Base-by-base conservation (phyloP, 306 rosid species). In the Quercus rubra region DNA sequence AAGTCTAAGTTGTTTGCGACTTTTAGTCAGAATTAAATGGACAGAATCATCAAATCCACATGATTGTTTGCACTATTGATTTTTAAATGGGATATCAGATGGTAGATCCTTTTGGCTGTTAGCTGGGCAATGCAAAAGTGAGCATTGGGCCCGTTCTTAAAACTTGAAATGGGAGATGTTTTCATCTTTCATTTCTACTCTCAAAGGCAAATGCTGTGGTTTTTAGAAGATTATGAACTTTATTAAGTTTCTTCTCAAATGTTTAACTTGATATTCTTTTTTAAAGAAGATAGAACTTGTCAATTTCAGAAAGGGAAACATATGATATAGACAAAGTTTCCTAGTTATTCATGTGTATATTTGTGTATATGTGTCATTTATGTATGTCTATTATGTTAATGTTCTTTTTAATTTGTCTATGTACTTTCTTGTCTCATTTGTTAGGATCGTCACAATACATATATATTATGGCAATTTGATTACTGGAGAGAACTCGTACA, bases 361-460 rank as follows among this genome's bases (percentile, higher is more conserved):
- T 72, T 81, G 71, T 67, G 25, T 74, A 19, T 49, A 54, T 63
- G 25, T 43, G 43, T 64, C 49, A 20, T 9, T 11, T 55, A 23
- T 3, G 4, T 35, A 59, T 63, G 4, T 33, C 30, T 75, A 27
- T 20, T 20, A 27, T 31, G n/a, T 62, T 38, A 28, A 62, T 52
- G 77, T 72, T 31, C 23, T 72, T 19, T n/a, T 83, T 86, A 54
- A 89, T 82, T 79, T 19, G 62, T 79, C 82, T 74, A 33, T 80
- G 55, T 76, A 74, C 62, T 58, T 81, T 83, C 87, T 70, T 80
- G 71, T 71, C 59, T 80, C 80, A 63, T 75, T 77, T 84, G 59
- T 17, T 93, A 92, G 99, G 98, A 88, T 90, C 73, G 84, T 91
- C 86, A 90, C 94, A 1, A 72, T 85, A 85, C 98, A 95, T 79